A percentile compares a stretch with the other conserved stretches of the same genome.
phyloP scores from a whole-genome alignment of 2,329 filamentous ascomycete genomes.

The Aciculosporium take region DNA sequence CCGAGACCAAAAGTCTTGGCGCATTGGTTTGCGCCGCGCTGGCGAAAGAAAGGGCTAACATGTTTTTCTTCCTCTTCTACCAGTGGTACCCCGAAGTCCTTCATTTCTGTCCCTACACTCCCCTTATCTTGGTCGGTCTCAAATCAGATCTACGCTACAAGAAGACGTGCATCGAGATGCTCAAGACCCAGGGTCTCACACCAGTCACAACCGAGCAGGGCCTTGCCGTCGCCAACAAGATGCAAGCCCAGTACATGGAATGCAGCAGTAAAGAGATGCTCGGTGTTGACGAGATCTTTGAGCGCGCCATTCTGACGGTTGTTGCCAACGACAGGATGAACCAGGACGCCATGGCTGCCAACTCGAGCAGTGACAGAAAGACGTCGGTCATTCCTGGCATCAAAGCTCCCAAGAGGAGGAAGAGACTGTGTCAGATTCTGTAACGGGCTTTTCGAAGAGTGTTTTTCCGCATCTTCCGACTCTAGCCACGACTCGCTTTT shows the following conservation, averaged over 20 bases:
- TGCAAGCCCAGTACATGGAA: slow-evolving; percentile 93
- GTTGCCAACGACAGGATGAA: slow-evolving; percentile 66
- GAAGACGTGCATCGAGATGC: slow-evolving; percentile 92
- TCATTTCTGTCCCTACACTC: slow-evolving; percentile 96
- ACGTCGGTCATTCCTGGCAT: slow-evolving; percentile 28
- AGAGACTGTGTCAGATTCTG: slow-evolving; percentile 68
- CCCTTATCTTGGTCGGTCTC: slow-evolving; percentile 85
- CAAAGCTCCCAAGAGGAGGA: slow-evolving; percentile 57
- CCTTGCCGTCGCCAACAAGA: slow-evolving; percentile 73
- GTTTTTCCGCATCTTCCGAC: not conserved
- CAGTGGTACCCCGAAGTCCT: slow-evolving; percentile 99
- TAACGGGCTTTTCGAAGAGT: slow-evolving; percentile 26
- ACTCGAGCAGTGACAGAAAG: slow-evolving; percentile 23
- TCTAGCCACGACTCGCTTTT: not conserved
- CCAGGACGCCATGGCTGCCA: slow-evolving; percentile 33
- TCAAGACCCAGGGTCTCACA: slow-evolving; percentile 93
- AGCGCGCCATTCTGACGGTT: slow-evolving; percentile 77
- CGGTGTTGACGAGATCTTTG: slow-evolving; percentile 93
- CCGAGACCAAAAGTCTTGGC: too few relatives aligned
- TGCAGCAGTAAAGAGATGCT: slow-evolving; percentile 97
- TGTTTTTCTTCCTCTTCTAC: not conserved
- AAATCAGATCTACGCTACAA: slow-evolving; percentile 95
- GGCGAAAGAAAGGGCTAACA: slow-evolving; percentile 1
- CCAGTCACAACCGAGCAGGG: slow-evolving; percentile 89
- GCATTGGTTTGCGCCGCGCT: too few relatives aligned